phyloP scores from a whole-genome alignment of 2,329 filamentous ascomycete genomes.

The Diplodia mutila region DNA sequence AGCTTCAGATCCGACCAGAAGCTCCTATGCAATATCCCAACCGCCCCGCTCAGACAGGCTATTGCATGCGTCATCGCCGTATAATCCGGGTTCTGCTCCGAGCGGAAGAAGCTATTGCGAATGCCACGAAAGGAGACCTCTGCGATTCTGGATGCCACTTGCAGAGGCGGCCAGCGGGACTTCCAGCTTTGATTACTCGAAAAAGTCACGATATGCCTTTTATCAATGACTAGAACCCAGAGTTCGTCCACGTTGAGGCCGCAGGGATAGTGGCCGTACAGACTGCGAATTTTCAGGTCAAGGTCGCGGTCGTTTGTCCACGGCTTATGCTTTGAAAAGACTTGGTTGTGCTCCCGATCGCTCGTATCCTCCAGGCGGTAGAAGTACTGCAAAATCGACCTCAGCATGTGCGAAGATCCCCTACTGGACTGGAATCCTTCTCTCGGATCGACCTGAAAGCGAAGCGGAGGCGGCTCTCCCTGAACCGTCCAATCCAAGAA shows the following conservation, averaged over 20 bases:
- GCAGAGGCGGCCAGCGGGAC: slow-evolving; percentile 47
- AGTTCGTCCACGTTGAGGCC: slow-evolving; percentile 49
- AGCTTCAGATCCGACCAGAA: slow-evolving; percentile 50
- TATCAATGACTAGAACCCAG: slow-evolving; percentile 48
- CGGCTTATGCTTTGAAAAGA: slow-evolving; percentile 49
- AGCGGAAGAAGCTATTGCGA: slow-evolving; percentile 43
- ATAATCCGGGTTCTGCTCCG: slow-evolving; percentile 41
- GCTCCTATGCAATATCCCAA: slow-evolving; percentile 49
- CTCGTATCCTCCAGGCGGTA: slow-evolving; percentile 49
- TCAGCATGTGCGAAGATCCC: slow-evolving; percentile 44
- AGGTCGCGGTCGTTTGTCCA: slow-evolving; percentile 48
- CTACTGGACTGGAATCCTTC: slow-evolving; percentile 46
- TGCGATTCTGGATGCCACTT: slow-evolving; percentile 45
- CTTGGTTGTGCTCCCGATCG: slow-evolving; percentile 46
- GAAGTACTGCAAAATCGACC: slow-evolving; percentile 49
- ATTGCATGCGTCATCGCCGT: slow-evolving; percentile 44
- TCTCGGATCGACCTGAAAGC: slow-evolving; percentile 48
- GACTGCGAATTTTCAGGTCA: slow-evolving; percentile 48
- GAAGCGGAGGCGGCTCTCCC: slow-evolving; percentile 42
- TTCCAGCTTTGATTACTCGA: slow-evolving; percentile 51
- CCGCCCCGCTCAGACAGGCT: slow-evolving; percentile 44
- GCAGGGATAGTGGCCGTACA: slow-evolving; percentile 49
- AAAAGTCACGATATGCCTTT: slow-evolving; percentile 48
- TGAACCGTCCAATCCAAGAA: slow-evolving; percentile 49
- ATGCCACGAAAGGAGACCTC: slow-evolving; percentile 49